phyloP scores from a whole-genome alignment of 257 asterid genomes.

The Solanum rostratum region DNA sequence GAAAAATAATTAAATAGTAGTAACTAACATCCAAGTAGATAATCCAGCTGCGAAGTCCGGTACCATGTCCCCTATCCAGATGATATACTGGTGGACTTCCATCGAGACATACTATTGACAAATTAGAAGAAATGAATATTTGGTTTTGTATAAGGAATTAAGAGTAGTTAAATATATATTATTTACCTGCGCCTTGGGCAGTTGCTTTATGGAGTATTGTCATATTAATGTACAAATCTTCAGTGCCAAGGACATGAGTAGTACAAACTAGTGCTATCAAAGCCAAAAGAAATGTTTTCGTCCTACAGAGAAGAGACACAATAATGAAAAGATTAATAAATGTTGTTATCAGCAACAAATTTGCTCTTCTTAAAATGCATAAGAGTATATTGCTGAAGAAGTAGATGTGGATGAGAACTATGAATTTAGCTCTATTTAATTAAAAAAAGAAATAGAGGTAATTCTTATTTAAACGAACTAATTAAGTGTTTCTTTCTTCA shows the following conservation, averaged over 20 bases:
- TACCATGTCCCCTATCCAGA: not conserved
- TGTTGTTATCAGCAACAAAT: not conserved
- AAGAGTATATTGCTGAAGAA: not conserved
- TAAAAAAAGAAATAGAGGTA: not conserved
- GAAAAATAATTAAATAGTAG: not conserved
- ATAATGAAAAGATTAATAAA: no score
- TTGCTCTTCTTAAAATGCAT: not conserved
- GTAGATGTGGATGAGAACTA: no score
- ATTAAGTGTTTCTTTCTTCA: not conserved
- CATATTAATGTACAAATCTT: not conserved
- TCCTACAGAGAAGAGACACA: not conserved
- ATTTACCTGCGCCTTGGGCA: not conserved
- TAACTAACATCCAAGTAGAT: not conserved
- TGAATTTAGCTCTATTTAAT: not conserved
- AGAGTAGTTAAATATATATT: not conserved
- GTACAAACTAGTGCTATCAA: not conserved
- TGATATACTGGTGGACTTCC: not conserved
- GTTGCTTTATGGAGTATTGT: not conserved
- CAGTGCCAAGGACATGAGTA: not conserved
- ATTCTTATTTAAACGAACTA: not conserved
- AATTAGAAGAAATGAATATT: not conserved
- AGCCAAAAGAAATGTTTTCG: not conserved
- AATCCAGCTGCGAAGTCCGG: not conserved
- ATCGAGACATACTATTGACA: not conserved
- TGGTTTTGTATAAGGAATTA: not conserved